Base-by-base conservation (phyloP, 1,284 basidiomycete species). In the Taiwanofungus camphoratus region DNA sequence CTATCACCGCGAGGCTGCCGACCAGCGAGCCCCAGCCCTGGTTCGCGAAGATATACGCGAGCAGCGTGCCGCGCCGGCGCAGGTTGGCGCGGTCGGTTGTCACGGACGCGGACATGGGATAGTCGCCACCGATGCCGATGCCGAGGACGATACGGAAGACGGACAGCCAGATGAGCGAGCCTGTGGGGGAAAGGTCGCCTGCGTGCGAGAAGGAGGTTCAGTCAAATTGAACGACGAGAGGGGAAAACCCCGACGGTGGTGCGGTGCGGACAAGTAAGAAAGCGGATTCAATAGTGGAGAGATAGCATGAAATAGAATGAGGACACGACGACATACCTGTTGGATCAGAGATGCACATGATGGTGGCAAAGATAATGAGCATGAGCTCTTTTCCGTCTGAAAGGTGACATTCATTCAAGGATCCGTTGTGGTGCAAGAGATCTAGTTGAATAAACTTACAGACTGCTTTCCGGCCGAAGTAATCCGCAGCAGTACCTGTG, bases 51-150 rank as follows among this genome's bases (percentile, higher is more conserved):
- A 87, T 84, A 55, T 85, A 87, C 8, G 78, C 69, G 27, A 89
- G 72, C 62, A 90, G 71, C 1, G 82, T 81, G 5, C 87, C 87
- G 20, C 87, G 76, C 43, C 85, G 84, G 33, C 76, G 70, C 18
- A 87, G 60, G 49, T 77, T 77, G 2, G 86, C 70, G 16, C 84
- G 75, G 55, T 90, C 87, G n/a, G 72, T 74, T 3, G 79, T 76
- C 44, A 85, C 66, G n/a, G 76, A 75, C 2, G 82, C 82, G 5
- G 74, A 79, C 81, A 89, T 83, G 11, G 87, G 87, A 59, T 90
- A 90, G 63, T 92, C 88, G 20, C 86, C 88, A 20, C 88, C 88
- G 4, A 91, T 83, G 24, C 84, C 85, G 15, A 87, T 65, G 0
- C 84, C 85, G 36, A 87, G 76, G 15, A 89, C 57, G 43, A 87